Percentiles rank a stretch among this genome's conserved stretches.
Conservation (phyloP, 805 yeast genomes). For the Saturnispora galanensis region DNA sequence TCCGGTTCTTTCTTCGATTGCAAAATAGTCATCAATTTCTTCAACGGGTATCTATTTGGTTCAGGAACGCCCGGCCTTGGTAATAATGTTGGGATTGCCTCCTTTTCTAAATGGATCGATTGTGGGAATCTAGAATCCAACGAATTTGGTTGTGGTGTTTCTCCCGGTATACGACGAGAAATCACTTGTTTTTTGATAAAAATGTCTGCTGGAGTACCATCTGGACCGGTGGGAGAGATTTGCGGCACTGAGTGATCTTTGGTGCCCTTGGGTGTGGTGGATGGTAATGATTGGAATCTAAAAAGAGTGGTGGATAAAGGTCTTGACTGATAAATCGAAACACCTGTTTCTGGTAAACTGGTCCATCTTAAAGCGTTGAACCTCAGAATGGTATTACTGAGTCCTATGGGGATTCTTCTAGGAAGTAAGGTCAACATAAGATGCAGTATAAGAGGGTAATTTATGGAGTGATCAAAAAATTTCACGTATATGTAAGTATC, state of each 20-base stretch:
- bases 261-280: background rate
- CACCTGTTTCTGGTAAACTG: too few relatives aligned
- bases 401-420: too few relatives aligned
- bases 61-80: slow-evolving; percentile 76
- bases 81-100: slow-evolving; percentile 52
- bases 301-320: too few relatives aligned
- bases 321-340: too few relatives aligned
- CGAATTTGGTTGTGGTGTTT: slow-evolving; percentile 34
- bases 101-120: slow-evolving; percentile 52
- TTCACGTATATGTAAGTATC: too few relatives aligned
- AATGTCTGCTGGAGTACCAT: slow-evolving; percentile 16
- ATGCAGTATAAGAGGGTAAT: too few relatives aligned
- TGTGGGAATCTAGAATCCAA: slow-evolving; percentile 52
- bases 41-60: slow-evolving; percentile 49
- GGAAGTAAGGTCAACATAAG: too few relatives aligned
- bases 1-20: slow-evolving; percentile 50
- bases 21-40: slow-evolving; percentile 52
- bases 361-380: too few relatives aligned
- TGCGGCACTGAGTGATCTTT: background rate
- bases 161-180: slow-evolving; percentile 48
- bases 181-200: slow-evolving; percentile 24
- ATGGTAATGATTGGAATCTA: too few relatives aligned
- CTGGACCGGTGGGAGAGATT: background rate
- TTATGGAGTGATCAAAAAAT: too few relatives aligned
- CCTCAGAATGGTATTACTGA: too few relatives aligned